Base-by-base conservation (phyloP, 306 rosid species). In the Glycyrrhiza uralensis region DNA sequence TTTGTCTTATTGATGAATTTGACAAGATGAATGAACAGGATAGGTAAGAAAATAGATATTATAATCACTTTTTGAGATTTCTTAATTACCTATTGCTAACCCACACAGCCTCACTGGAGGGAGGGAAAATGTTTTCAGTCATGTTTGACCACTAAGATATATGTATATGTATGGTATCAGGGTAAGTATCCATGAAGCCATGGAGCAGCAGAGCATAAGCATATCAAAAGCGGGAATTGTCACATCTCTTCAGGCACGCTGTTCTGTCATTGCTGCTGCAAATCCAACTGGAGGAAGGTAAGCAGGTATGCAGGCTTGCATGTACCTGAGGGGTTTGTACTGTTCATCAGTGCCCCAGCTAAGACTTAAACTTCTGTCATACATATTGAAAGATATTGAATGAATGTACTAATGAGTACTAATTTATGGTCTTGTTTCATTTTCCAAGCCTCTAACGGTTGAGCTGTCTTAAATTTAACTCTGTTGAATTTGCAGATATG, bases 21-120 rank as follows among this genome's bases (percentile, higher is more conserved):
- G 97, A 94, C 86, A 94, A 94, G 85, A 94, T 94, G 99, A 94
- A 94, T 70, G 99, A 89, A 80, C 99, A 94, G 81, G 99, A 94
- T 78, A 85, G 98, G 98, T 94, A 79, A 64, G 73, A 49, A 66
- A 81, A 50, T 26, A 20, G 51, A 60, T 61, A 1, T 9, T 56
- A 20, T 19, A 52, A 39, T 54, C 19, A 4, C 42, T n/a, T 38
- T 13, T 9, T 2, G 14, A 64, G 32, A 30, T 7, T 59, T 66
- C 4, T 52, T 49, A 18, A 54, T 52, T 66, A 17, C 26, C 51
- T 30, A 39, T 63, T 20, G 10, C 51, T 11, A 68, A 5, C 8
- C 39, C n/a, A n/a, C 2, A 4, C 33, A 4, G 63, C 67, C 23
- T 44, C 23, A 39, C 65, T 2, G 1, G 36, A 29, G 41, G 18